Percentiles rank a stretch among this genome's conserved stretches.
Evolutionary conservation across 768 basidiomycete species (phyloP).

Genomic region (Exsudoporus frostii): DNA sequence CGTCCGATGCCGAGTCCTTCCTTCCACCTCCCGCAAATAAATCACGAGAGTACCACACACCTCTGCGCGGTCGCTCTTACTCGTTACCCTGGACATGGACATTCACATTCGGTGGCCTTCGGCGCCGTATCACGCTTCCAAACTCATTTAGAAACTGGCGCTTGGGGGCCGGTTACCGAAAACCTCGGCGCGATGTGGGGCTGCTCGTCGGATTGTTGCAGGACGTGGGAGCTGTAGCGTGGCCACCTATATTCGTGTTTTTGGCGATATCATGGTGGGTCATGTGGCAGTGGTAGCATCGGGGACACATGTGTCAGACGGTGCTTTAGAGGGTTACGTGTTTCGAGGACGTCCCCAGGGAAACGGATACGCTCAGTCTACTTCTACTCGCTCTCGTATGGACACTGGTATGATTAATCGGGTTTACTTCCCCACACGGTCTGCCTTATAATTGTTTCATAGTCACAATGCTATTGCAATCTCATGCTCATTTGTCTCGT

Average conservation of each 20-base stretch:
- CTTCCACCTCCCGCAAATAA: conserved; percentile 19
- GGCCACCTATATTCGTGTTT: conserved; percentile 35
- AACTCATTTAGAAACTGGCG: conserved; percentile 14
- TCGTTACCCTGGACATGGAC: conserved; percentile 22
- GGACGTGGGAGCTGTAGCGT: conserved; percentile 36
- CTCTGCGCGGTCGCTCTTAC: conserved; percentile 15
- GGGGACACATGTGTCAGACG: background rate
- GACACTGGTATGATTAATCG: background rate
- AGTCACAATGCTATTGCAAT: background rate
- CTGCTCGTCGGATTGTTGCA: conserved; percentile 28
- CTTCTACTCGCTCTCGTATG: background rate
- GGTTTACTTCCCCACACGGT: background rate
- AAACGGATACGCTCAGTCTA: background rate
- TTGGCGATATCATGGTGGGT: conserved; percentile 34
- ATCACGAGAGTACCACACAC: conserved; percentile 3
- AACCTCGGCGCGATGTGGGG: conserved; percentile 19
- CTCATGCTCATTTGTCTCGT: background rate
- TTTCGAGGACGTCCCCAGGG: background rate
- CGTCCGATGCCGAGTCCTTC: conserved; percentile 6
- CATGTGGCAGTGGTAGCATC: conserved; percentile 22
- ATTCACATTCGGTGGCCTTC: conserved; percentile 23
- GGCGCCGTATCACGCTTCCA: conserved; percentile 23
- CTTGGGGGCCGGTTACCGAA: conserved; percentile 6
- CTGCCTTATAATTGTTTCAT: background rate
- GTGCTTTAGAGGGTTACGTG: background rate